These are phyloP conservation scores for Dictyostelium citrinum DNA, from an alignment of 78 protist species.

Conservation along the genomic window DNA sequence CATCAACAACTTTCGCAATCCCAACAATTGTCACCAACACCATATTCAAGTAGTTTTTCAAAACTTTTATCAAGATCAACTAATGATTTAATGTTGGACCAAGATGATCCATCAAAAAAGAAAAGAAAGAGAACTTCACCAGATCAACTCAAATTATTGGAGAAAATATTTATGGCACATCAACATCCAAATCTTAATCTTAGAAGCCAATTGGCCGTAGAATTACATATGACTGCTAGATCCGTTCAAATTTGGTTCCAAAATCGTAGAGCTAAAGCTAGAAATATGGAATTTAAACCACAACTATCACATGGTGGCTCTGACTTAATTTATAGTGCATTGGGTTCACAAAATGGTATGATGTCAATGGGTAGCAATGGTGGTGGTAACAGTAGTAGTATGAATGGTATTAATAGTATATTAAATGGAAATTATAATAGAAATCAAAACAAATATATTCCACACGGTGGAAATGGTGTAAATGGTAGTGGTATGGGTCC, in stretches of 20 bases:
- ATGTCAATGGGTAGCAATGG: not conserved
- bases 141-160: conserved; percentile 46
- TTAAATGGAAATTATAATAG: not conserved
- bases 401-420: not conserved
- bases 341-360: not conserved
- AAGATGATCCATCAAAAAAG: conserved; percentile 69
- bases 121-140: conserved; percentile 75
- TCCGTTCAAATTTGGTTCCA: conserved; percentile 87
- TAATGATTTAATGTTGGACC: not conserved
- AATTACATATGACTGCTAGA: conserved; percentile 79
- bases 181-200: conserved; percentile 69
- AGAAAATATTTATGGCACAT: conserved; percentile 44
- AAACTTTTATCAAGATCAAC: not conserved
- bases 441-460: not conserved
- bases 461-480: not conserved
- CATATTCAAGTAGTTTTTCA: not conserved
- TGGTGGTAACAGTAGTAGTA: not conserved
- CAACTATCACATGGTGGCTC: conserved; percentile 28
- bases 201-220: conserved; percentile 70
- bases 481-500: not conserved
- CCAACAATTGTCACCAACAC: not conserved
- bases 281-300: conserved; percentile 74
- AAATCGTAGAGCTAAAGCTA: conserved; percentile 80
- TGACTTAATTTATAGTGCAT: conserved; percentile 22
- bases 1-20: not conserved